Percentiles rank a stretch among this genome's conserved stretches.
These are phyloP conservation scores for Saccharum hybrid DNA, from an alignment of 202 grass and related monocot genomes.

Conservation along the genomic window DNA sequence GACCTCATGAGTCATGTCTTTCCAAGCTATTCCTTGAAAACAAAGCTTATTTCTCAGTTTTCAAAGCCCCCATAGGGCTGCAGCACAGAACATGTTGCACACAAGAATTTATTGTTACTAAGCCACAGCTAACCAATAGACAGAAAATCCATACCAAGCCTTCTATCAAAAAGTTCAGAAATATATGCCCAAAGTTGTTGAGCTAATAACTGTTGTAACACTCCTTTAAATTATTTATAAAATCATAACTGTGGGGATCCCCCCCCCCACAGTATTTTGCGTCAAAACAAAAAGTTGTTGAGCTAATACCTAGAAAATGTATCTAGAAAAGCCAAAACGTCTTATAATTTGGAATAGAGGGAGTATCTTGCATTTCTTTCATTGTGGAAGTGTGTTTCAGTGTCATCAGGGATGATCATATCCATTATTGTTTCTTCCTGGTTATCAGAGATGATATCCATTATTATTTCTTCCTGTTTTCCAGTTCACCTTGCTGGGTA, in stretches of 20 bases:
- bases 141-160: no score
- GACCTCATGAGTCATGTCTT: neutral
- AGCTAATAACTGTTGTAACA: no score
- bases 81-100: neutral
- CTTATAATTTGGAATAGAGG: neutral
- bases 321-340: neutral
- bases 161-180: no score
- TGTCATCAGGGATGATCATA: constrained; percentile 6
- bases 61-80: neutral
- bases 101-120: neutral
- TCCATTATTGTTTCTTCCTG: neutral
- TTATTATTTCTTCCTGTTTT: constrained; percentile 21
- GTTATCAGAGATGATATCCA: neutral
- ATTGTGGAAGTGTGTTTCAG: neutral
- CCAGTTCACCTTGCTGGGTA: constrained; percentile 78
- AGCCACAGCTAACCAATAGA: neutral
- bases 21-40: neutral
- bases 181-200: neutral
- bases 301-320: neutral
- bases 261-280: no score
- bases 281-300: neutral
- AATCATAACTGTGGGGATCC: no score
- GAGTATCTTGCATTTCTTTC: constrained; percentile 16
- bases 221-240: no score
- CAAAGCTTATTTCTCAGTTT: neutral